phyloP scores from a whole-genome alignment of 306 rosid genomes.

The Glycine latifolia region DNA sequence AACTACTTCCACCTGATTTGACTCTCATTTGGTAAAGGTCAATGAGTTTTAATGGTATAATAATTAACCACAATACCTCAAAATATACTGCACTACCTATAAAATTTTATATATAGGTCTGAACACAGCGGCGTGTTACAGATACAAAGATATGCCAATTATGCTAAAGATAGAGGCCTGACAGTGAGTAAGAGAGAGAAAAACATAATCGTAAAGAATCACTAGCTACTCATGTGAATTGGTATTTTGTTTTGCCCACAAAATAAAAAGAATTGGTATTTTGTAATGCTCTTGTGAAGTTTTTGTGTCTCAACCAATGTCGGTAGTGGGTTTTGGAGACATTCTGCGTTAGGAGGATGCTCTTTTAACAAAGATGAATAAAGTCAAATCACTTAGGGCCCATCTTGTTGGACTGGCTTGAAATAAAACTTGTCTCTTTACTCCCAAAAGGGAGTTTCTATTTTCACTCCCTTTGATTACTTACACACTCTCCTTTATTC shows the following conservation, averaged over 20 bases:
- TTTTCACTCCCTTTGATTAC: too few relatives aligned
- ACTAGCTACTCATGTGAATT: not conserved
- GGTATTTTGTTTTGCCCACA: not conserved
- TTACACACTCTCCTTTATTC: too few relatives aligned
- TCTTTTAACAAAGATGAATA: not conserved
- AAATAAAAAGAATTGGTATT: too few relatives aligned
- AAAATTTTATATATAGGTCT: not conserved
- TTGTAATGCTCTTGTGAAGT: not conserved
- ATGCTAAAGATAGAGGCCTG: too few relatives aligned
- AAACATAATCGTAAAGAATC: too few relatives aligned
- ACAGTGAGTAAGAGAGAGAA: not conserved
- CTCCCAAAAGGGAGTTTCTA: not conserved
- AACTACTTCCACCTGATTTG: too few relatives aligned
- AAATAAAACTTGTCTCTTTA: not conserved
- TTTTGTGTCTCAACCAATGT: not conserved
- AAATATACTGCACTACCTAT: too few relatives aligned
- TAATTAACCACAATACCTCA: too few relatives aligned
- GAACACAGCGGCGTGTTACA: slow-evolving; percentile 14
- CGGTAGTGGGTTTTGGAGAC: slow-evolving; percentile 2
- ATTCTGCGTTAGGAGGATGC: not conserved
- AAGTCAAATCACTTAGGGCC: not conserved
- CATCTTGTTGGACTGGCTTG: not conserved
- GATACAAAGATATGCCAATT: too few relatives aligned
- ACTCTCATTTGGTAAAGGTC: too few relatives aligned
- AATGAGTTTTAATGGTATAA: too few relatives aligned